These are phyloP conservation scores for Ensete ventricosum DNA, from an alignment of 176 grass and related monocot species.

Conservation along the genomic window DNA sequence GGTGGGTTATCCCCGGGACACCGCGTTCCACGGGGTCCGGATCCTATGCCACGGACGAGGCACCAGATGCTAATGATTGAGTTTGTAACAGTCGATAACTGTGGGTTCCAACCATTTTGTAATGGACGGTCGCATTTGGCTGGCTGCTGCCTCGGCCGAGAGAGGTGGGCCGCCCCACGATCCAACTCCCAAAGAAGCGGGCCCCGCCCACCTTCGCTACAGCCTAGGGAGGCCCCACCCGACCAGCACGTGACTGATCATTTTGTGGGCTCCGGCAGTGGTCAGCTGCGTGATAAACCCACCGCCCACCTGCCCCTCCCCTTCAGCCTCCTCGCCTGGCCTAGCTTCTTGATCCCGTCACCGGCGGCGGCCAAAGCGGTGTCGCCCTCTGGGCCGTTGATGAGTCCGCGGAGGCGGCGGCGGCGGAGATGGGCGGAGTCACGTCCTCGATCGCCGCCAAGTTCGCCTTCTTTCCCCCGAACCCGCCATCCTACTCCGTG, in stretches of 20 bases:
- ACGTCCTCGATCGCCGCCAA: conserved; percentile 94
- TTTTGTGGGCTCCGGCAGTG: neutral
- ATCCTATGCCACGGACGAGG: neutral
- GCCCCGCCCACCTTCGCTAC: neutral
- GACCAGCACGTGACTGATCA: neutral
- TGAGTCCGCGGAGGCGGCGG: neutral
- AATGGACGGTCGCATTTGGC: too few species aligned
- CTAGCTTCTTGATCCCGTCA: neutral
- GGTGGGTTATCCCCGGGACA: neutral
- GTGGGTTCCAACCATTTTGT: neutral
- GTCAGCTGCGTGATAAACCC: neutral
- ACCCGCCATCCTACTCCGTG: conserved; percentile 70
- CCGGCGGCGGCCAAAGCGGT: neutral
- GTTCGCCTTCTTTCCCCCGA: conserved; percentile 90
- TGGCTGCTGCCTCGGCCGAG: neutral
- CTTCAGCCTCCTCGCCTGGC: neutral
- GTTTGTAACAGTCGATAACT: neutral
- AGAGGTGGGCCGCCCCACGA: neutral
- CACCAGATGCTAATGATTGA: neutral
- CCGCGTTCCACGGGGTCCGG: neutral
- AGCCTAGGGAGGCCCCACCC: neutral
- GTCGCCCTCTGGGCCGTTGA: neutral
- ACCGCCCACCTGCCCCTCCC: neutral
- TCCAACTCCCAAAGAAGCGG: neutral
- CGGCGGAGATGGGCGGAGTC: conserved; percentile 65